Percentiles rank a stretch among this genome's conserved stretches.
These are phyloP conservation scores for Saccharomycopsis javanensis DNA, from an alignment of 805 yeast species.

Conservation along the genomic window DNA sequence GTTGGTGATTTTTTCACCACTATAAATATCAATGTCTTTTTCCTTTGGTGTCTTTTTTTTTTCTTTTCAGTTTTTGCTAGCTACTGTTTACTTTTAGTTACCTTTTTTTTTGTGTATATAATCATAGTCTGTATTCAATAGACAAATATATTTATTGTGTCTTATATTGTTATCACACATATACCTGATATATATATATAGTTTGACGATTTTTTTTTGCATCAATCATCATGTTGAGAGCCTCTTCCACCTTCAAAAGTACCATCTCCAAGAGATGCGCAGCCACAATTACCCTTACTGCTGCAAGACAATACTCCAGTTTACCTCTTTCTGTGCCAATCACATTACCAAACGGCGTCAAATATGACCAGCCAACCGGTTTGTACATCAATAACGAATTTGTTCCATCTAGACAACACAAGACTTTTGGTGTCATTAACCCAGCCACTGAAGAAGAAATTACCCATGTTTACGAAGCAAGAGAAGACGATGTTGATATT, in stretches of 20 bases:
- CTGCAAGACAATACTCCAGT: slow-evolving; percentile 24
- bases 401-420: slow-evolving; percentile 43
- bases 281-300: slow-evolving; percentile 1
- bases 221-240: slow-evolving; percentile 14
- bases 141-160: too few relatives aligned
- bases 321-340: slow-evolving; percentile 39
- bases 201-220: too few relatives aligned
- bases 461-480: slow-evolving; percentile 47
- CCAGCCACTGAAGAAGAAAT: slow-evolving; percentile 59
- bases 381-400: slow-evolving; percentile 81
- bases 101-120: neutral
- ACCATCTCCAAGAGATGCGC: neutral
- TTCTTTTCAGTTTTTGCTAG: too few relatives aligned
- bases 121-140: neutral
- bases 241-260: slow-evolving; percentile 6
- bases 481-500: slow-evolving; percentile 53
- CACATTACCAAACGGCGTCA: slow-evolving; percentile 54
- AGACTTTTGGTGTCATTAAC: slow-evolving; percentile 44
- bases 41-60: neutral
- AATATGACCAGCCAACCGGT: slow-evolving; percentile 77
- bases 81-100: too few relatives aligned
- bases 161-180: too few relatives aligned
- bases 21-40: neutral
- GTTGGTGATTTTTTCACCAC: neutral
- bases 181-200: too few relatives aligned